phyloP scores from a whole-genome alignment of 257 asterid genomes.

The Solanum okadae region DNA sequence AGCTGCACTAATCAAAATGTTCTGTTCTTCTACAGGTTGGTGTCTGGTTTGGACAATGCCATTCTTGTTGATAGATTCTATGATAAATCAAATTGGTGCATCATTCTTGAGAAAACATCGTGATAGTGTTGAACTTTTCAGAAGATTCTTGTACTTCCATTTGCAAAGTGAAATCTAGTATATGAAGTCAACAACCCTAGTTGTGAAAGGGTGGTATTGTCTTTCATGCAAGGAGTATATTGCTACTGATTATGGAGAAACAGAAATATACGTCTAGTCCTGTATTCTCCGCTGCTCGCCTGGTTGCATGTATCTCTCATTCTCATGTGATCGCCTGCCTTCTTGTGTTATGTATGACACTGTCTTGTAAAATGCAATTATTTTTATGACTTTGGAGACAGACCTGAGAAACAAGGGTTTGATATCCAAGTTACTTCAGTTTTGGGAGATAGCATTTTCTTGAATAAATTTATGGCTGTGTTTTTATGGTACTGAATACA shows the following conservation, averaged over 20 bases:
- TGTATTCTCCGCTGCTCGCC: not conserved
- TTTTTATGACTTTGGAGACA: not conserved
- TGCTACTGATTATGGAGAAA: not conserved
- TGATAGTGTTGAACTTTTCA: slow-evolving; percentile 2
- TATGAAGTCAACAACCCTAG: not conserved
- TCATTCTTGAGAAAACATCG: slow-evolving; percentile 77
- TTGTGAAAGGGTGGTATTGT: not conserved
- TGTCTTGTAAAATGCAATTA: not conserved
- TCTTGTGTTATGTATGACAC: not conserved
- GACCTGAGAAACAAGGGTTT: not conserved
- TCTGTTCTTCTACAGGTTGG: slow-evolving; percentile 43
- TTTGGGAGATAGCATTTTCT: not conserved
- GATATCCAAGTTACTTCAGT: not conserved
- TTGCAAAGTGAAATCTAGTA: not conserved
- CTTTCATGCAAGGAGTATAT: not conserved
- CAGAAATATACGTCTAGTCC: not conserved
- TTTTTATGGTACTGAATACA: not conserved
- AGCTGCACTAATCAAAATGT: not conserved
- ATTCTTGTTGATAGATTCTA: slow-evolving; percentile 66
- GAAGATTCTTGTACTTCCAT: not conserved
- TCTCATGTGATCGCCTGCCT: not conserved
- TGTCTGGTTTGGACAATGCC: slow-evolving; percentile 51
- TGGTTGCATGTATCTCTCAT: not conserved
- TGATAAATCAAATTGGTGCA: slow-evolving; percentile 95
- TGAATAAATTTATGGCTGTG: not conserved